Percentiles rank a stretch among this genome's conserved stretches.
phyloP scores from a whole-genome alignment of 2,329 filamentous ascomycete genomes.

The Stagonosporopsis cucurbitacearum region DNA sequence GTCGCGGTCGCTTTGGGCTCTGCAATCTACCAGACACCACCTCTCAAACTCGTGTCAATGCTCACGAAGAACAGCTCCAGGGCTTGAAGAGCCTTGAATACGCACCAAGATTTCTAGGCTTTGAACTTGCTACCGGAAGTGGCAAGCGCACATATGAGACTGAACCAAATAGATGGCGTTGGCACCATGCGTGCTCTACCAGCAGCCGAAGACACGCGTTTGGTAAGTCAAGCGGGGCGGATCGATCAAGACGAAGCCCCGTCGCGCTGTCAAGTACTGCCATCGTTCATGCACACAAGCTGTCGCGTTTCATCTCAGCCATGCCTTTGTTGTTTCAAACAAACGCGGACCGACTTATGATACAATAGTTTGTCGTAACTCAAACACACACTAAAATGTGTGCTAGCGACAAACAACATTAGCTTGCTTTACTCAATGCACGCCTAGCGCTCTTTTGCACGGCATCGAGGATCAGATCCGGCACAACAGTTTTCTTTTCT shows the following conservation, averaged over 20 bases:
- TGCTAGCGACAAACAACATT: neutral
- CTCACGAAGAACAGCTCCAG: neutral
- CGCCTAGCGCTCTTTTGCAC: neutral
- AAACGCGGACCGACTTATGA: neutral
- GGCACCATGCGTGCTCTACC: neutral
- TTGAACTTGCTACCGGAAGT: neutral
- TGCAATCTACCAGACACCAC: neutral
- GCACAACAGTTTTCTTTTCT: neutral
- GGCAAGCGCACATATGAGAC: neutral
- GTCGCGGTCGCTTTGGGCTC: neutral
- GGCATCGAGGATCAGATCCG: neutral
- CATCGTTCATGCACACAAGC: constrained; percentile 8
- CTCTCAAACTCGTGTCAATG: neutral
- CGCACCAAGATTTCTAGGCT: neutral
- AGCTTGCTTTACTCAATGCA: neutral
- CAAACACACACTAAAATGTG: neutral
- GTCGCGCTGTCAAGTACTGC: constrained; percentile 1
- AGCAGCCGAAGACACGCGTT: neutral
- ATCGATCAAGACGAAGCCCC: neutral
- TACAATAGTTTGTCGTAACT: neutral
- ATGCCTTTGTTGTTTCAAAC: neutral
- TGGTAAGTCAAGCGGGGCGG: neutral
- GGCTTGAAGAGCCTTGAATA: neutral
- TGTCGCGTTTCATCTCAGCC: constrained; percentile 7
- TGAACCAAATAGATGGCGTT: neutral